Conservation (phyloP, 129 eudicot species). For the Artemisia argyi region DNA sequence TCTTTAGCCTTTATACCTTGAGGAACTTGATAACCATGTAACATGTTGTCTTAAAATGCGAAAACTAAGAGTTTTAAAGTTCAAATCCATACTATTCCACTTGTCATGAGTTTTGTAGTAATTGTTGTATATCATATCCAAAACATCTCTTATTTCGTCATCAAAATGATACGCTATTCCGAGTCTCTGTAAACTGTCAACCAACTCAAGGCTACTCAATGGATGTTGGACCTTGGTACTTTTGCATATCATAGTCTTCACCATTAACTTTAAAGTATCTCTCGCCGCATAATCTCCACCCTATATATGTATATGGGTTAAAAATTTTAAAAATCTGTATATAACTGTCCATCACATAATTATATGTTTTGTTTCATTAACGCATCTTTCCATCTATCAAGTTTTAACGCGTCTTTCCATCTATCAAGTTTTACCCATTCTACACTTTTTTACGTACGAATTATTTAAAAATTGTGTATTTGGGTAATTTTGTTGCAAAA, state of each 20-base stretch:
- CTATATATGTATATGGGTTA: neutral
- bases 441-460: no score
- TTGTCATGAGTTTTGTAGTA: constrained; percentile 1
- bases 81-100: constrained; percentile 23
- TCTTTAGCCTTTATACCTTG: constrained; percentile 22
- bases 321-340: no score
- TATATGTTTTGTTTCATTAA: no score
- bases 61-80: constrained; percentile 33
- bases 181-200: constrained; percentile 33
- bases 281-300: constrained; percentile 21
- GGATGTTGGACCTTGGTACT: neutral
- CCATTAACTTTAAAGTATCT: constrained; percentile 17
- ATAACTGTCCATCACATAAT: no score
- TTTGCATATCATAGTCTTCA: constrained; percentile 1
- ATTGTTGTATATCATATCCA: constrained; percentile 16
- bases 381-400: no score
- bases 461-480: no score
- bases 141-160: constrained; percentile 21
- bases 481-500: no score
- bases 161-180: constrained; percentile 33
- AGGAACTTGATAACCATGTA: constrained; percentile 18
- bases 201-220: constrained; percentile 15
- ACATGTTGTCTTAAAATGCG: constrained; percentile 32
- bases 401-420: no score
- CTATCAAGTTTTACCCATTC: no score